Base-by-base conservation (phyloP, 2,329 filamentous ascomycete genomes). In the Arthrocladium fulminans region DNA sequence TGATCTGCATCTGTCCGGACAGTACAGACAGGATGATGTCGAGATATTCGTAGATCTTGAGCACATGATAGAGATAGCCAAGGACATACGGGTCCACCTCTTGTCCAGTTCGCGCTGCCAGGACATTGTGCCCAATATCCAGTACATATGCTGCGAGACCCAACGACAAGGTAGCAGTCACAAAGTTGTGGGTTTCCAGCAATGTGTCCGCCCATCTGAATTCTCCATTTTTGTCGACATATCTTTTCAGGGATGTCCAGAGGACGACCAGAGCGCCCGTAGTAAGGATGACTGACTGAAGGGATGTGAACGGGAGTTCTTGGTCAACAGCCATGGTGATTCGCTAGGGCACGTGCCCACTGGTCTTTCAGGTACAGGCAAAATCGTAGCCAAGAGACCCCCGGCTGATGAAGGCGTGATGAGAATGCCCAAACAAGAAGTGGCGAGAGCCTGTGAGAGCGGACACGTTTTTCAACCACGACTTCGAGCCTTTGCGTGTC, bases 11-110 rank as follows among this genome's bases (percentile, higher is more conserved):
- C 3, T 59, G 57, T 7, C 47, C 48, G 8, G 62, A 60, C 2
- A 59, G 54, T 9, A 63, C 56, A 38, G 52, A 56, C 22, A 63
- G 54, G 12, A 44, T 19, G 19, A 64, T 57, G 40, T 64, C 61
- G 20, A 61, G 24, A 46, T 62, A 61, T 40, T 64, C 61, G 42
- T 62, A 63, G 34, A 64, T 56, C 45, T 62, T 64, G 38, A 58
- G 61, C 10, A 53, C 46, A 41, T 63, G 60, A 32, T 56, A 64
- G 8, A 59, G 35, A 25, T 54, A 52, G 19, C 54, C 48, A n/a
- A 54, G 47, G 32, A 41, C 40, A 6, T 44, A 40, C 15, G 29
- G 41, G 9, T 32, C 24, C 12, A 32, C 41, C n/a, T 30, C 34
- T 22, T 32, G 25, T 10, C 37, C 39, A 19, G 25, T 42, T 24